Base-by-base conservation (phyloP, 768 basidiomycete genomes). In the Lentinus brumalis region DNA sequence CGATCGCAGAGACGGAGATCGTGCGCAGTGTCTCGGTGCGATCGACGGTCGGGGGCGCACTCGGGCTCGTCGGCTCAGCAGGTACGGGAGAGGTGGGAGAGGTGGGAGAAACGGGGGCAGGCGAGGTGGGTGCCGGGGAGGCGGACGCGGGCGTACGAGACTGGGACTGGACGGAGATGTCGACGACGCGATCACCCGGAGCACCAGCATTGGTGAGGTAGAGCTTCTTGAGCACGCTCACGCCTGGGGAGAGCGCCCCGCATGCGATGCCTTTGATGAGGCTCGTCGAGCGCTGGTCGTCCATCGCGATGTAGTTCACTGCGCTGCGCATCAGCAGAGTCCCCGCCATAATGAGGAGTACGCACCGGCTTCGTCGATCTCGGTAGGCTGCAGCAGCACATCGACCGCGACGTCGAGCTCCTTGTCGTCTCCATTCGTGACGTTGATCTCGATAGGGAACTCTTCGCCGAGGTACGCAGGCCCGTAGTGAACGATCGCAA, bases 391-490 rank as follows among this genome's bases (percentile, higher is more conserved):
- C 38, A 98, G 73, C 58, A 96, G 77, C 5, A 91, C 81, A 57
- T 94, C 91, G 10, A 94, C 76, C 5, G 80, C 75, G 12, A 92
- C 74, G 15, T 91, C 85, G 11, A 98, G 73, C 29, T 86, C 80
- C 18, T 85, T 78, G 49, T 84, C 83, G 70, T 97, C 94, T 5
- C 76, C 68, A 69, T 95, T 97, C 4, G 76, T 83, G 14, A 96
- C 79, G 49, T 84, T 79, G 44, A 98, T 77, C 11, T 71, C 70
- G 65, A 98, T 87, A 0, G 90, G 87, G 68, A 90, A 92, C 47
- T 83, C 80, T 71, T 97, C 96, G 62, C 91, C 87, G 39, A 96
- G 73, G 71, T 88, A 91, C 1, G 92, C 93, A 0, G 91, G 89
- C 1, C 81, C 72, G 0, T 81, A 75, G 59, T 94, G 88, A 1